Evolutionary conservation across 495 filamentous ascomycete species (phyloP), one percentile per base, ranked within the genome.

Genomic region (Aspergillus avenaceus): DNA sequence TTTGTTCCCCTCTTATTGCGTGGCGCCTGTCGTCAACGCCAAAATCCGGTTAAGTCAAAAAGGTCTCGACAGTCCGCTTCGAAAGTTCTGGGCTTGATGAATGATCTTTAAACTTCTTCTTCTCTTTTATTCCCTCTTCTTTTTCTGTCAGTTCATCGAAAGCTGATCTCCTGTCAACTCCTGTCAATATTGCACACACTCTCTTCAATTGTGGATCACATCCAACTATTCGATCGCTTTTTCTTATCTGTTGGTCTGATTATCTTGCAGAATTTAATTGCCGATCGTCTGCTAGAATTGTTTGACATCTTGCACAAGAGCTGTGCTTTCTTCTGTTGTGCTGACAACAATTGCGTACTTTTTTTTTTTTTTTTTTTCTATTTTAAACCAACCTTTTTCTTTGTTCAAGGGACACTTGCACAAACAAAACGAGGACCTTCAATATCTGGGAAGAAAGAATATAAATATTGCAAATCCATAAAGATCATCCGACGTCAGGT

Each of bases 21-120:
- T 69, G 63, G 63, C 64, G 59, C 43, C 49, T 51, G 58, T 60
- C 60, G 59, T 65, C 61, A 62, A 63, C 60, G 37, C 46, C 27
- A 56, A 27, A 43, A 26, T 28, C 27, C 40, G 11, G 51, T 48
- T 37, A 47, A 56, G 53, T 59, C 59, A 61, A 64, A 62, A 47
- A 47, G 47, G 53, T 53, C 47, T 54, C 41, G 43, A 31, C 28
- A 8, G 45, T 50, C 53, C 45, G 44, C 14, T 32, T 41, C 37
- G 28, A 14, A 29, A 13, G 14, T 27, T 12, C 2, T 21, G 42
- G 23, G 8, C 4, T 45, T 5, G 16, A 16, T 45, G 43, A 28
- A 32, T 34, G 45, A 22, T 43, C 47, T 31, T 49, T 42, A 31
- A 42, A 36, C 41, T 46, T 45, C 49, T 22, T 45, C 42, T 23